These are phyloP conservation scores for Diaporthe australafricana DNA, from an alignment of 2,329 filamentous ascomycete species.

Conservation along the genomic window DNA sequence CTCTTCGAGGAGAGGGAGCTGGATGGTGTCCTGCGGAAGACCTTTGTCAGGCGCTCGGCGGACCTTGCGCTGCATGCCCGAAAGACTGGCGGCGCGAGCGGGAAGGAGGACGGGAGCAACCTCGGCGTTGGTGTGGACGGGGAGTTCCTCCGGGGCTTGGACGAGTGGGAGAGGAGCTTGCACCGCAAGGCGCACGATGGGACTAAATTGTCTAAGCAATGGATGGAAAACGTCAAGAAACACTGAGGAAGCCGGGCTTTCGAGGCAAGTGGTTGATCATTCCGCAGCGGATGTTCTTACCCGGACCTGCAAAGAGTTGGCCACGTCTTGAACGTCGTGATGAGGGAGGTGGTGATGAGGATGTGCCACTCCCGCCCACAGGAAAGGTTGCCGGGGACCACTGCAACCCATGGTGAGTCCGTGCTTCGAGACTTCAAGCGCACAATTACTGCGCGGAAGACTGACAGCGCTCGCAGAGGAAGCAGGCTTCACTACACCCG, in stretches of 20 bases:
- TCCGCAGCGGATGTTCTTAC: neutral
- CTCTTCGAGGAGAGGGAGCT: constrained; percentile 86
- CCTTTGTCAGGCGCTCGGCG: constrained; percentile 83
- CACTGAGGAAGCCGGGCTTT: constrained; percentile 35
- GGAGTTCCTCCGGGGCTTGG: constrained; percentile 88
- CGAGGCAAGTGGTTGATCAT: neutral
- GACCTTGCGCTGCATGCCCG: constrained; percentile 91
- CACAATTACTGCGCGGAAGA: neutral
- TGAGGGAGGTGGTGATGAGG: neutral
- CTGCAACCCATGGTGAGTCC: neutral
- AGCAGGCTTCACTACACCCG: neutral
- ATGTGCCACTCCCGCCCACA: too few species aligned
- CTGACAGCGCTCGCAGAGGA: neutral
- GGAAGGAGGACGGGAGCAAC: constrained; percentile 77
- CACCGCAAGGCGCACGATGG: constrained; percentile 82
- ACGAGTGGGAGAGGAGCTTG: constrained; percentile 86
- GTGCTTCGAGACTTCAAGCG: neutral
- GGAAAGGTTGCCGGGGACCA: too few species aligned
- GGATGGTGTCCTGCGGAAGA: constrained; percentile 79
- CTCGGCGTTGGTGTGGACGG: constrained; percentile 71
- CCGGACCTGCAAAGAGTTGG: too few species aligned
- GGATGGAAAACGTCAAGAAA: constrained; percentile 73
- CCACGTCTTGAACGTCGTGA: too few species aligned
- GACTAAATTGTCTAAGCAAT: constrained; percentile 75
- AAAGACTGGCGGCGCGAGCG: constrained; percentile 75